Percentiles rank a stretch among this genome's conserved stretches.
Evolutionary conservation across 257 asterid genomes (phyloP).

Genomic region (Solanum piurae): DNA sequence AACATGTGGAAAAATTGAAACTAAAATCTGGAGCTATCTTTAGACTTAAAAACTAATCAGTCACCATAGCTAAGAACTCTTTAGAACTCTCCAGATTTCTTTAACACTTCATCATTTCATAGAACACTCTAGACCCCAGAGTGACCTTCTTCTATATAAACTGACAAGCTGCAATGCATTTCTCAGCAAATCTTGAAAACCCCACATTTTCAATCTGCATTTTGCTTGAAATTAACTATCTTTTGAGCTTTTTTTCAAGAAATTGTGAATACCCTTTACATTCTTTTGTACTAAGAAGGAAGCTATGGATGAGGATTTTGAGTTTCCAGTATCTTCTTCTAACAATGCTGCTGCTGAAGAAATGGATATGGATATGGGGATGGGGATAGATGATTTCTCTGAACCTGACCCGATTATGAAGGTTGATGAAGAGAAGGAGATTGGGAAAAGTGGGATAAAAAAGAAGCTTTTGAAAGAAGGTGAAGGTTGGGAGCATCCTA

Average conservation of each 20-base stretch:
- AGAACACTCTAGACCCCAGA: neutral
- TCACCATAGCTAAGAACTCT: neutral
- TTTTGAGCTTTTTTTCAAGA: neutral
- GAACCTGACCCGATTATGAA: constrained; percentile 8
- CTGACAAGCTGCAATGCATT: neutral
- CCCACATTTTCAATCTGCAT: neutral
- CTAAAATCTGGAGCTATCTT: neutral
- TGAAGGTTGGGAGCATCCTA: constrained; percentile 36
- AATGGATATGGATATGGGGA: neutral
- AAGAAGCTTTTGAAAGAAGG: constrained; percentile 38
- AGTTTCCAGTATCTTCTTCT: constrained; percentile 12
- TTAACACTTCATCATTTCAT: neutral
- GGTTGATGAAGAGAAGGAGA: constrained; percentile 33
- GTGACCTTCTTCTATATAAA: neutral
- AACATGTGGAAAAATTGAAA: neutral
- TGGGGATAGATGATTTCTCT: neutral
- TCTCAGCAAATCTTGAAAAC: neutral
- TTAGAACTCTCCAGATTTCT: neutral
- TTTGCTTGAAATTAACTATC: neutral
- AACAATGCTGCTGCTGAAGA: constrained; percentile 1
- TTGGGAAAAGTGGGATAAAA: constrained; percentile 22
- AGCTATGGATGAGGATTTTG: constrained; percentile 29
- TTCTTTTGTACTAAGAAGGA: neutral
- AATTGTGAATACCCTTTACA: neutral
- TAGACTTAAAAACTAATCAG: neutral